Conservation (phyloP, 768 basidiomycete species). For the Boletus subparvulus region DNA sequence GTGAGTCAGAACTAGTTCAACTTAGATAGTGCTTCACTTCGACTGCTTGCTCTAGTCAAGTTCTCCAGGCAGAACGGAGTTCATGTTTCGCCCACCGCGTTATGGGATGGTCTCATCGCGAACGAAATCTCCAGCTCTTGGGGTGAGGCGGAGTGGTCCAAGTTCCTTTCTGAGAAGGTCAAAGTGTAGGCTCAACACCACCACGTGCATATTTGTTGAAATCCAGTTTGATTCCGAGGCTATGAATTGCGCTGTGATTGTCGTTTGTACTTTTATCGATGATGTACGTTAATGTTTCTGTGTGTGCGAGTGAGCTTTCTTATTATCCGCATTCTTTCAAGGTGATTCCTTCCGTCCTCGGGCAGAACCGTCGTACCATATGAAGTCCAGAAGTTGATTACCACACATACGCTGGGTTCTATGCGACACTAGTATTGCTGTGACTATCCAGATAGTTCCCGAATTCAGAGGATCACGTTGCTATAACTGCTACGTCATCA, state of each 20-base stretch:
- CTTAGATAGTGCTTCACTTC: not conserved
- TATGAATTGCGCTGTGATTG: not conserved
- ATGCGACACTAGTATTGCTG: not conserved
- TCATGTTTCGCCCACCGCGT: constrained; percentile 83
- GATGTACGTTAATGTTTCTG: not conserved
- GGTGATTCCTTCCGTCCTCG: not conserved
- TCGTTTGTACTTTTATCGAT: not conserved
- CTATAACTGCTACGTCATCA: not conserved
- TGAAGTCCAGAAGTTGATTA: not conserved
- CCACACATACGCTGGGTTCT: not conserved
- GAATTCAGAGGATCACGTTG: too few relatives aligned
- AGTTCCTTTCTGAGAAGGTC: constrained; percentile 67
- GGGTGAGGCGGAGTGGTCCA: constrained; percentile 77
- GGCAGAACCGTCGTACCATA: not conserved
- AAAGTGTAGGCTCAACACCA: constrained; percentile 28
- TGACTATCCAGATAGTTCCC: not conserved
- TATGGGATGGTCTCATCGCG: constrained; percentile 75
- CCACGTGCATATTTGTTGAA: not conserved
- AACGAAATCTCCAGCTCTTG: constrained; percentile 78
- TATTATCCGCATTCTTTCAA: not conserved
- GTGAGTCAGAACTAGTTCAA: constrained; percentile 43
- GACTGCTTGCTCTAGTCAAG: constrained; percentile 60
- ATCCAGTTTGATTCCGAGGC: not conserved
- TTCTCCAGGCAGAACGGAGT: constrained; percentile 88
- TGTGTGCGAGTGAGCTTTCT: not conserved